Percentiles rank a stretch among this genome's conserved stretches.
Conservation (phyloP, 805 yeast genomes). For the Kodamaea nitidulidarum region DNA sequence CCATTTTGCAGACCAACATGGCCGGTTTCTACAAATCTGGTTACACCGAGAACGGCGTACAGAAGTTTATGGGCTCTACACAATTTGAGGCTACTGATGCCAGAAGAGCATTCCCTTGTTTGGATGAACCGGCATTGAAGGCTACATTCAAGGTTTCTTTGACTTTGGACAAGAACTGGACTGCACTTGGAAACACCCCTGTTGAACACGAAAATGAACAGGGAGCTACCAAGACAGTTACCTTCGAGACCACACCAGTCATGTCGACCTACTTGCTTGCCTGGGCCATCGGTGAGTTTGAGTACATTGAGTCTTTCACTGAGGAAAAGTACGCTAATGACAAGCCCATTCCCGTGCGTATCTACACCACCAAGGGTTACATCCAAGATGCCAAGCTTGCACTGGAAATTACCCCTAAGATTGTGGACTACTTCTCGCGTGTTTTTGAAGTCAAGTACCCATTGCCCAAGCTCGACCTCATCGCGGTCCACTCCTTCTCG, state of each 20-base stretch:
- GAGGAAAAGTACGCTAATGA: constrained; percentile 32
- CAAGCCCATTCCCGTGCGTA: constrained; percentile 44
- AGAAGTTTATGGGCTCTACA: constrained; percentile 44
- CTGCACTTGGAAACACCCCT: constrained; percentile 51
- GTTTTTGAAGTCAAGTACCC: constrained; percentile 59
- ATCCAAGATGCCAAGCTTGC: constrained; percentile 47
- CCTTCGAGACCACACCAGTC: constrained; percentile 45
- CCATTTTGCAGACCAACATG: constrained; percentile 51
- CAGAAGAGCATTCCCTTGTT: constrained; percentile 54
- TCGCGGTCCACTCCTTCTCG: constrained; percentile 74
- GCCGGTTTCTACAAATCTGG: constrained; percentile 52
- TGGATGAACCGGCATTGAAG: constrained; percentile 53
- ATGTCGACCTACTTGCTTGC: constrained; percentile 58
- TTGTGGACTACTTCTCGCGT: constrained; percentile 46
- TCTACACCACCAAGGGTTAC: constrained; percentile 51
- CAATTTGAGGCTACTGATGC: constrained; percentile 61
- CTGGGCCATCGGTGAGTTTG: constrained; percentile 57
- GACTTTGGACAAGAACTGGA: constrained; percentile 27
- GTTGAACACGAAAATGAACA: constrained; percentile 18
- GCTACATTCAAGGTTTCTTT: constrained; percentile 51
- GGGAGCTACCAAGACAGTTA: constrained; percentile 22
- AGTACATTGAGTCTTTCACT: constrained; percentile 47
- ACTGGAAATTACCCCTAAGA: constrained; percentile 43
- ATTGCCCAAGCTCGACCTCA: constrained; percentile 73
- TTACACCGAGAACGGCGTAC: constrained; percentile 36